Evolutionary conservation across 768 basidiomycete species (phyloP).

Genomic region (Mycena kentingensis): DNA sequence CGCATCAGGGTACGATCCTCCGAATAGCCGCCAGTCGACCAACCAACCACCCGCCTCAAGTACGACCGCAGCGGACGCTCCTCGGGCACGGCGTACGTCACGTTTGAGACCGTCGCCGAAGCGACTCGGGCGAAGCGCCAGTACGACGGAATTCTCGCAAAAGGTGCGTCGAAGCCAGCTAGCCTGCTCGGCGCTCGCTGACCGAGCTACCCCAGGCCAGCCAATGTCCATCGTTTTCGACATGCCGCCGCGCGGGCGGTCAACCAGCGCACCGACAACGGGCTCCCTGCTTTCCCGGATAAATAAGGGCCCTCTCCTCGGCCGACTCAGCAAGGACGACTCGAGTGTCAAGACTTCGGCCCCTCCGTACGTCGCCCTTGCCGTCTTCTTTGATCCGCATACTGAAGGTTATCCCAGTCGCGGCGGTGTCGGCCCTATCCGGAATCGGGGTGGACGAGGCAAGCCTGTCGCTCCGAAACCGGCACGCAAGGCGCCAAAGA

Average conservation of each 20-base stretch:
- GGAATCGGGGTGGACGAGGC: slow-evolving; percentile 43
- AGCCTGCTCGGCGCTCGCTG: slow-evolving; percentile 5
- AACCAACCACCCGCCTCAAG: slow-evolving; percentile 60
- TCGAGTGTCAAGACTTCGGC: slow-evolving; percentile 34
- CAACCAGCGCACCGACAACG: slow-evolving; percentile 53
- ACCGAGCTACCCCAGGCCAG: slow-evolving; percentile 53
- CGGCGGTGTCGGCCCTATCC: slow-evolving; percentile 49
- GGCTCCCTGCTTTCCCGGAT: slow-evolving; percentile 73
- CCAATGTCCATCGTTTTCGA: slow-evolving; percentile 75
- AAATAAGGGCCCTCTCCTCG: slow-evolving; percentile 69
- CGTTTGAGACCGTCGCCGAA: slow-evolving; percentile 76
- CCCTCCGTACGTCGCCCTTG: slow-evolving; percentile 38
- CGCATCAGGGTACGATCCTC: slow-evolving; percentile 90
- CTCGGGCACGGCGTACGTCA: slow-evolving; percentile 76
- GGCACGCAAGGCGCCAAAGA: slow-evolving; percentile 58
- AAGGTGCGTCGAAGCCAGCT: slow-evolving; percentile 54
- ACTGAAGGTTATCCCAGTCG: slow-evolving; percentile 32
- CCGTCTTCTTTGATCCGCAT: not conserved
- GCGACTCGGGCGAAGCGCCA: slow-evolving; percentile 83
- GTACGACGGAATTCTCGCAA: slow-evolving; percentile 84
- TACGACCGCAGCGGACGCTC: slow-evolving; percentile 97
- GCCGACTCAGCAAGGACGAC: slow-evolving; percentile 59
- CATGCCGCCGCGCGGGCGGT: slow-evolving; percentile 46
- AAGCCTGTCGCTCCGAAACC: slow-evolving; percentile 26
- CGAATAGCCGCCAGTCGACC: slow-evolving; percentile 55